Percentiles rank a stretch among this genome's conserved stretches.
Conservation (phyloP, 306 rosid species). For the Psophocarpus tetragonolobus region DNA sequence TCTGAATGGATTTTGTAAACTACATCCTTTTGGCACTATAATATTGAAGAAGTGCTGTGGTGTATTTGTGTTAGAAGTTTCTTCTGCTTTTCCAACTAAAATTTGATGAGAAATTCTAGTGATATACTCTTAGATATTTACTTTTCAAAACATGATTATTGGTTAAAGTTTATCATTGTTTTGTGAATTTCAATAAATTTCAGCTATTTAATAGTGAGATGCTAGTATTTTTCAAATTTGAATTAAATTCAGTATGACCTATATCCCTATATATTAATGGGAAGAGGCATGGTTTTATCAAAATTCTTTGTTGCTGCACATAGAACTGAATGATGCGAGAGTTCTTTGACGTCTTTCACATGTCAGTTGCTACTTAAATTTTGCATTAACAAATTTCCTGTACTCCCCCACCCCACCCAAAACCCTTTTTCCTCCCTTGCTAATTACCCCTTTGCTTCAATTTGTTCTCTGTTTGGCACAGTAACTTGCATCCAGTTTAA, state of each 20-base stretch:
- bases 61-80: background rate
- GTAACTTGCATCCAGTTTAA: constrained; percentile 98
- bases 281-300: background rate
- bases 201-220: background rate
- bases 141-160: background rate
- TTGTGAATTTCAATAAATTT: background rate
- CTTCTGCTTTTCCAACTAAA: background rate
- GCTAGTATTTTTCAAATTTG: background rate
- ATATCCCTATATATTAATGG: background rate
- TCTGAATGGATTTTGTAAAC: constrained; percentile 3
- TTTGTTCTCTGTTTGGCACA: constrained; percentile 52
- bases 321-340: background rate
- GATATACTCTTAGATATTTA: background rate
- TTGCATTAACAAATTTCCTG: constrained; percentile 13
- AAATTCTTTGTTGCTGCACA: background rate
- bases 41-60: background rate
- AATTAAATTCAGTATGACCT: background rate
- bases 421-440: constrained; percentile 4
- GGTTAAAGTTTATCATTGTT: background rate
- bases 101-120: background rate
- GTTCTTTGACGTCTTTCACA: background rate
- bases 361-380: background rate
- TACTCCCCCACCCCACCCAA: background rate
- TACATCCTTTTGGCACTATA: background rate
- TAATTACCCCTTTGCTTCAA: constrained; percentile 39